phyloP scores from a whole-genome alignment of 768 basidiomycete genomes.

The Crassisporium funariophilum region DNA sequence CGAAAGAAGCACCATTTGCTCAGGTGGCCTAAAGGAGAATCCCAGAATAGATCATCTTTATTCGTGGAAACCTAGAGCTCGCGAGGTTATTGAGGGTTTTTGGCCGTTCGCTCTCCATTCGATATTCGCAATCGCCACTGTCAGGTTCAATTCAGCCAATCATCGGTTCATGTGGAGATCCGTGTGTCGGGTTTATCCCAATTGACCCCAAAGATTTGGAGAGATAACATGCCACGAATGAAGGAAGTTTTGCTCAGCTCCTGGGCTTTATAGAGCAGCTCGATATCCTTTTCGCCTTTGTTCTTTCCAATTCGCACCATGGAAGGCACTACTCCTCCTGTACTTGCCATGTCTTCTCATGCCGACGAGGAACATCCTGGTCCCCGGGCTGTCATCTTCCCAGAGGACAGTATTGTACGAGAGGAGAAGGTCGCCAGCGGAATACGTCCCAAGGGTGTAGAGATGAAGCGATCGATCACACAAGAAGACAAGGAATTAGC shows the following conservation, averaged over 20 bases:
- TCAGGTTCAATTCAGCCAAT: slow-evolving; percentile 23
- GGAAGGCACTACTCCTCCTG: slow-evolving; percentile 21
- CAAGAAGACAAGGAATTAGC: slow-evolving; percentile 67
- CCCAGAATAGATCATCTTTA: slow-evolving; percentile 23
- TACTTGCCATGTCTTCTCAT: slow-evolving; percentile 19
- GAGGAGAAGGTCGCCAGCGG: slow-evolving; percentile 39
- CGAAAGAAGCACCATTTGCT: no score
- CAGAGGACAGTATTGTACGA: slow-evolving; percentile 36
- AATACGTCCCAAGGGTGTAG: slow-evolving; percentile 51
- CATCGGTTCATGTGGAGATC: slow-evolving; percentile 8
- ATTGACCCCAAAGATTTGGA: slow-evolving; percentile 3
- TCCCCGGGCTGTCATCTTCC: slow-evolving; percentile 54
- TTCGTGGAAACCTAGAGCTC: not conserved
- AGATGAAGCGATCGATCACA: slow-evolving; percentile 65
- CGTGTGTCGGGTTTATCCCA: slow-evolving; percentile 17
- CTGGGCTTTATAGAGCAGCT: slow-evolving; percentile 5
- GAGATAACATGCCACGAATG: slow-evolving; percentile 9
- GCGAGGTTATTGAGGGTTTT: slow-evolving; percentile 35
- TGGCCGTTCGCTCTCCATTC: slow-evolving; percentile 39
- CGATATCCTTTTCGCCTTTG: slow-evolving; percentile 5
- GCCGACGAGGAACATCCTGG: slow-evolving; percentile 34
- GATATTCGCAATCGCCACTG: slow-evolving; percentile 19
- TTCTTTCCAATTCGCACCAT: slow-evolving; percentile 18
- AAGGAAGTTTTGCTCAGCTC: not conserved
- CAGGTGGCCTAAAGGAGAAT: no score